Evolutionary conservation across 345 rosid genomes (phyloP), one percentile per base, ranked within the genome.

Genomic region (Gossypium sturtianum): DNA sequence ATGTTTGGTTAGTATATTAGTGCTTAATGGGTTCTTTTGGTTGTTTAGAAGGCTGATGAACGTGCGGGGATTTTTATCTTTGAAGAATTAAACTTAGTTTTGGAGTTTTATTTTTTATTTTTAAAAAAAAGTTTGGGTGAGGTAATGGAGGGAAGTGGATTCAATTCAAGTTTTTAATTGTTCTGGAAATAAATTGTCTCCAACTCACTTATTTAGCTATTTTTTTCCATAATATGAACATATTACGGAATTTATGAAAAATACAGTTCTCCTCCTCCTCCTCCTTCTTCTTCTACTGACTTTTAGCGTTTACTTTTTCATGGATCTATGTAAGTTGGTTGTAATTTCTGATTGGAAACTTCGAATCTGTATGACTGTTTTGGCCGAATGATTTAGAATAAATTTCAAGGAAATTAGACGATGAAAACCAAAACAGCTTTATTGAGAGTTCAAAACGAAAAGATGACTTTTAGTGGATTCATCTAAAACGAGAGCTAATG

Each of bases 71-170:
- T 61, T 9, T 59, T n/a, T 17, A 27, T 25, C 3, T 25, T 49
- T 20, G 11, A 0, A 41, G 17, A 71, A 8, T 11, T 15, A 10
- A 71, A 71, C 51, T 49, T 8, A 29, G 53, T 59, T 17, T 53
- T 51, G 17, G 45, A 22, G 63, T 13, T 71, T 80, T 79, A 3
- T 25, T 60, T 23, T 66, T 73, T 5, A 0, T 5, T 34, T 34
- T 34, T 34, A 5, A 1, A 68, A 19, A 56, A 58, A 58, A 11
- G 3, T 10, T 79, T 60, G 66, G 77, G 44, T 61, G 74, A 73
- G 81, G 76, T 81, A 71, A 71, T 77, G 79, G 13, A 16, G 79
- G 78, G 67, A 74, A 72, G 64, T 34, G 60, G 58, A 49, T 62
- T 72, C 61, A 69, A 63, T 11, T 12, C 25, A 20, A 9, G 10